phyloP scores from a whole-genome alignment of 176 grass and related monocot species.

The Oryza glaberrima region DNA sequence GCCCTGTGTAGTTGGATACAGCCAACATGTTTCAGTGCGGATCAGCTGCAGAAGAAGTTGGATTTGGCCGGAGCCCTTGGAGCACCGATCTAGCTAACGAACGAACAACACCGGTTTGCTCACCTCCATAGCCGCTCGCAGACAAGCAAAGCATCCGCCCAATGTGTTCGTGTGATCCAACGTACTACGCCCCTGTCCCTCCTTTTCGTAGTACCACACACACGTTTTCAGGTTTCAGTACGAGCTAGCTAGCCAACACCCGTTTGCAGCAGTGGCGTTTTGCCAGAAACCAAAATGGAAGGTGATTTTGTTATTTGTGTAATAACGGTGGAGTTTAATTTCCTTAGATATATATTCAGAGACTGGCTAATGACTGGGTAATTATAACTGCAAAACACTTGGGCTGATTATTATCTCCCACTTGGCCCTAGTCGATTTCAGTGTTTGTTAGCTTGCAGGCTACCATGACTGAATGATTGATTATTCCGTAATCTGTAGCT shows the following conservation, averaged over 20 bases:
- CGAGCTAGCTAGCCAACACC: too few species aligned
- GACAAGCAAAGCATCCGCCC: background rate
- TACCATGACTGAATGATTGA: background rate
- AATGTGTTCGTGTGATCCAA: background rate
- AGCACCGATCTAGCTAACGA: background rate
- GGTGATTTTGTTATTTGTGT: background rate
- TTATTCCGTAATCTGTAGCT: slow-evolving; percentile 13
- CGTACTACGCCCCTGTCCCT: background rate
- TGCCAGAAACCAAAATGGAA: background rate
- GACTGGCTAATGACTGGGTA: background rate
- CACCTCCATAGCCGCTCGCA: background rate
- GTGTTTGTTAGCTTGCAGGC: background rate
- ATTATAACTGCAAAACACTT: background rate
- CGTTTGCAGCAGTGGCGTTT: background rate
- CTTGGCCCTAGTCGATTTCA: slow-evolving; percentile 18
- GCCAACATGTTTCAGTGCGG: background rate
- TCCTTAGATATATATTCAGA: background rate
- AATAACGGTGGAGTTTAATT: background rate
- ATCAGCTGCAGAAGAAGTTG: background rate
- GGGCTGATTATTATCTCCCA: background rate
- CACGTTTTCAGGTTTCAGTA: background rate
- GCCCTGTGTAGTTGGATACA: background rate
- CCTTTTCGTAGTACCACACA: background rate
- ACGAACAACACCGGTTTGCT: background rate
- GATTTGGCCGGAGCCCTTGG: background rate